Evolutionary conservation across 1,284 basidiomycete genomes (phyloP), one percentile per base, ranked within the genome.

Genomic region (Takashimella tepidaria): DNA sequence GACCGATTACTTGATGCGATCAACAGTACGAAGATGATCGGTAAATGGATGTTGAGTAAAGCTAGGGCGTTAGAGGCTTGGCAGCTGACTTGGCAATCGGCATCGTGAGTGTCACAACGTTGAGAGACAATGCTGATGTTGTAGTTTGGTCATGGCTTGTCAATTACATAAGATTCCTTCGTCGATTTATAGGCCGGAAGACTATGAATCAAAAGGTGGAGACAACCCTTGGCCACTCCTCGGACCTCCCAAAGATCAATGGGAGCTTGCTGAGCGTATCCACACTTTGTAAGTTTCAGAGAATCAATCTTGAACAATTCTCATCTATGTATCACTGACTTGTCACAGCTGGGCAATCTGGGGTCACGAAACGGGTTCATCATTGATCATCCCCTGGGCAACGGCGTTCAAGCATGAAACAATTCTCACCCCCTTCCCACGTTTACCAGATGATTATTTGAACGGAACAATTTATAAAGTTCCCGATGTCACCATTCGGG

Each of bases 1-100:
- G 61, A 65, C 40, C 50, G 66, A 19, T 20, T 68, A 23, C 22
- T 68, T 21, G 64, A 66, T 41, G 59, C 55, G 19, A 62, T 66
- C 47, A 58, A 59, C 20, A 58, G 58, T 2, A 50, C 45, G 41
- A 62, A 61, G 51, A 59, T 58, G 40, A n/a, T 68, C 10, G 56
- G 59, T 23, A 63, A 63, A 44, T 66, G 64, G 64, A 48, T 66
- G n/a, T 62, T 51, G 41, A 20, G 49, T 5, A 48, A 53, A 45
- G 50, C 55, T 11, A n/a, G 59, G 21, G 13, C 31, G 10, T 43
- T 64, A 4, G 66, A 66, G 47, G 66, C 48, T 4, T 58, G 61
- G 45, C 49, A 51, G 11, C 53, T 57, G 46, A 49, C 56, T 1
- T 49, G 40, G 12, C 56, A 54, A 45, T 47, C 54, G 2, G 45